A percentile compares a stretch with the other conserved stretches of the same genome.
Evolutionary conservation across 2,329 filamentous ascomycete genomes (phyloP).

Genomic region (Neonectria magnoliae): DNA sequence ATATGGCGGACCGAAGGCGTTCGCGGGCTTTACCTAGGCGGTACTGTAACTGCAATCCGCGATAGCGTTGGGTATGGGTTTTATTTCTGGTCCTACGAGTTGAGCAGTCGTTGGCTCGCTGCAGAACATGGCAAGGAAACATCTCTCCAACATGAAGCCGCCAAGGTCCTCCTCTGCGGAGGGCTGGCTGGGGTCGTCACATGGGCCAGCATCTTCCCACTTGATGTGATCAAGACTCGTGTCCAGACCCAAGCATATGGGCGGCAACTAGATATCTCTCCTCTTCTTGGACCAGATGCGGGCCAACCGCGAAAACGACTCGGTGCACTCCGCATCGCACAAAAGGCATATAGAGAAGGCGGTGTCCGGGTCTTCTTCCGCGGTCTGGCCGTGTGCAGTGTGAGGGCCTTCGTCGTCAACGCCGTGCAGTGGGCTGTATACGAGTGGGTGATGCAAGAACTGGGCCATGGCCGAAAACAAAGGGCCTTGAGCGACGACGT

Average conservation of each 20-base stretch:
- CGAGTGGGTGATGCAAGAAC: slow-evolving; percentile 81
- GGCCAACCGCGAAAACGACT: slow-evolving; percentile 42
- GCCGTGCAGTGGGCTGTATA: slow-evolving; percentile 93
- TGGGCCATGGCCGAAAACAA: slow-evolving; percentile 48
- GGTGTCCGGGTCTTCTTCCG: slow-evolving; percentile 74
- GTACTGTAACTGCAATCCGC: slow-evolving; percentile 80
- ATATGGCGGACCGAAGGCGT: slow-evolving; percentile 68
- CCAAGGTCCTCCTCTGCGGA: slow-evolving; percentile 81
- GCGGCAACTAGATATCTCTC: slow-evolving; percentile 26
- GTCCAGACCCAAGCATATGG: slow-evolving; percentile 76
- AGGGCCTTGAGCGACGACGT: neutral
- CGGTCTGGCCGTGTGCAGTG: slow-evolving; percentile 82
- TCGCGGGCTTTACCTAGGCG: slow-evolving; percentile 82
- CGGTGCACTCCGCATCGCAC: slow-evolving; percentile 72
- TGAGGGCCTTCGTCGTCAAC: slow-evolving; percentile 91
- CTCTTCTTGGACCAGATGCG: slow-evolving; percentile 34
- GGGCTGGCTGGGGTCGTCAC: slow-evolving; percentile 88
- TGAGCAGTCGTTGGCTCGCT: slow-evolving; percentile 68
- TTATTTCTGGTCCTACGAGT: slow-evolving; percentile 94
- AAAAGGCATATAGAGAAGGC: slow-evolving; percentile 70
- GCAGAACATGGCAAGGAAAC: slow-evolving; percentile 30
- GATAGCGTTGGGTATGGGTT: slow-evolving; percentile 96
- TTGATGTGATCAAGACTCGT: slow-evolving; percentile 92
- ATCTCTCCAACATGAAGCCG: slow-evolving; percentile 56
- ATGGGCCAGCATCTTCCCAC: slow-evolving; percentile 89